These are phyloP conservation scores for Bremia lactucae DNA, from an alignment of 352 stramenopile species.

Conservation along the genomic window DNA sequence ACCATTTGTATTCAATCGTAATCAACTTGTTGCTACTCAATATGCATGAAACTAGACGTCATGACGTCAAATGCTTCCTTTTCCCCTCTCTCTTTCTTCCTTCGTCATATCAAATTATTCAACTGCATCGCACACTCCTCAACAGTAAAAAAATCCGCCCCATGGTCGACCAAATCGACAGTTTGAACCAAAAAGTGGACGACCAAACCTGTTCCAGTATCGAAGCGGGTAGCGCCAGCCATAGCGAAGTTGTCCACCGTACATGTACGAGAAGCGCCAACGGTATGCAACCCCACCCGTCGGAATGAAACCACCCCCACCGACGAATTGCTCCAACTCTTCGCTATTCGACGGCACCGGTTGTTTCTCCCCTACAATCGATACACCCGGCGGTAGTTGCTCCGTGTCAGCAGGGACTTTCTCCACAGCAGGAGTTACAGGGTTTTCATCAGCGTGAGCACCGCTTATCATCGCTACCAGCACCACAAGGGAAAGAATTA, in stretches of 20 bases:
- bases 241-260: constrained; percentile 14
- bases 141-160: constrained; percentile 31
- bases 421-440: constrained; percentile 1
- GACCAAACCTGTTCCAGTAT: constrained; percentile 30
- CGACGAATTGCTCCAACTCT: constrained; percentile 15
- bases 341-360: constrained; percentile 13
- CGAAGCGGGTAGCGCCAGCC: constrained; percentile 31
- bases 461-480: constrained; percentile 18
- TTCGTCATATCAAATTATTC: no score
- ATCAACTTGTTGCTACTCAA: neutral
- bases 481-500: constrained; percentile 12
- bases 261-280: constrained; percentile 21
- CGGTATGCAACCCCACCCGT: constrained; percentile 23
- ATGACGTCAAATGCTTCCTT: neutral
- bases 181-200: constrained; percentile 16
- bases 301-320: constrained; percentile 21
- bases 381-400: constrained; percentile 15
- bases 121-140: constrained; percentile 1
- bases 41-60: neutral
- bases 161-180: constrained; percentile 21
- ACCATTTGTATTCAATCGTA: no score
- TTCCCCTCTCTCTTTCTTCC: neutral
- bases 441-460: constrained; percentile 13
- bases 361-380: constrained; percentile 10
- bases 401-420: constrained; percentile 3